These are phyloP conservation scores for Lecanicillium sp. DNA, from an alignment of 2,329 filamentous ascomycete species.

Conservation along the genomic window DNA sequence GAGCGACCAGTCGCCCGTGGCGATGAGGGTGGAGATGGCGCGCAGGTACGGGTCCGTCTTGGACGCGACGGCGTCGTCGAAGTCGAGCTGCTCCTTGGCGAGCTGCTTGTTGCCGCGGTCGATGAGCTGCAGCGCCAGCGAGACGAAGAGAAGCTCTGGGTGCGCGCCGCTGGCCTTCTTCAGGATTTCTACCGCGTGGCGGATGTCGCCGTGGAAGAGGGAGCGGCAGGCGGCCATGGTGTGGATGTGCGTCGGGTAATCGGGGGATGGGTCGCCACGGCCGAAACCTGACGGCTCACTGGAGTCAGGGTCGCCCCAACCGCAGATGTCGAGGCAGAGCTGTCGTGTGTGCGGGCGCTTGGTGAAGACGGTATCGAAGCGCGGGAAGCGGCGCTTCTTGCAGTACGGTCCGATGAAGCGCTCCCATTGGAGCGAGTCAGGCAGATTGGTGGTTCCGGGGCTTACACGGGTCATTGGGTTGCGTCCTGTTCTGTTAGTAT, in stretches of 20 bases:
- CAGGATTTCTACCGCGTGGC: slow-evolving; percentile 63
- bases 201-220: slow-evolving; percentile 64
- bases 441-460: slow-evolving; percentile 34
- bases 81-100: slow-evolving; percentile 47
- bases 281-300: slow-evolving; percentile 39
- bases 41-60: slow-evolving; percentile 73
- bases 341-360: slow-evolving; percentile 64
- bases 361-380: slow-evolving; percentile 58
- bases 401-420: slow-evolving; percentile 58
- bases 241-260: slow-evolving; percentile 49
- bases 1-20: slow-evolving; percentile 67
- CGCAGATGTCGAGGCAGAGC: slow-evolving; percentile 68
- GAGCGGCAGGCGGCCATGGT: slow-evolving; percentile 74
- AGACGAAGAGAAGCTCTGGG: slow-evolving; percentile 62
- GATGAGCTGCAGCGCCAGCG: slow-evolving; percentile 59
- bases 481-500: slow-evolving; percentile 27
- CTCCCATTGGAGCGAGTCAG: slow-evolving; percentile 52
- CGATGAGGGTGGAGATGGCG: slow-evolving; percentile 71
- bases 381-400: slow-evolving; percentile 53
- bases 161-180: slow-evolving; percentile 58
- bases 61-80: slow-evolving; percentile 53
- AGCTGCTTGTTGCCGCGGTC: slow-evolving; percentile 41
- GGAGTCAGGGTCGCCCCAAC: slow-evolving; percentile 57
- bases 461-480: slow-evolving; percentile 43
- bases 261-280: slow-evolving; percentile 34